Conservation (phyloP, 495 filamentous ascomycete genomes). For the Aspergillus conjunctus region DNA sequence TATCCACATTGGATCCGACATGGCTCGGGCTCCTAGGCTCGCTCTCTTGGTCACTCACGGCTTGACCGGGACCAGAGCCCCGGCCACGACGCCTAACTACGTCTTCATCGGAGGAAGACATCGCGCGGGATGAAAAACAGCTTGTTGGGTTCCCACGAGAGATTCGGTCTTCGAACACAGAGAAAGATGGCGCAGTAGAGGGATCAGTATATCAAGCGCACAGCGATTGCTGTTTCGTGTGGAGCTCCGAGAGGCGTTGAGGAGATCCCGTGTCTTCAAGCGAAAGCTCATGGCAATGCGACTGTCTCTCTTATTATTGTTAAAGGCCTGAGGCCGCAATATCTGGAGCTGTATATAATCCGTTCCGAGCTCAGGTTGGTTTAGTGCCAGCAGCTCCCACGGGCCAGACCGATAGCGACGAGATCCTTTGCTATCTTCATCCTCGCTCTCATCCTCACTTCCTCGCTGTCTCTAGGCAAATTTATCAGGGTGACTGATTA, state of each 20-base stretch:
- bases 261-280: background rate
- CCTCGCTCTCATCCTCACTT: conserved; percentile 12
- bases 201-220: background rate
- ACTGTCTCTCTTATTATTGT: background rate
- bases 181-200: background rate
- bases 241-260: background rate
- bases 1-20: conserved; percentile 34
- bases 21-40: conserved; percentile 31
- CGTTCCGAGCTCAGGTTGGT: conserved; percentile 25
- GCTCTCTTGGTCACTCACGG: conserved; percentile 34
- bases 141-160: conserved; percentile 3
- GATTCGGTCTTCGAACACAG: background rate
- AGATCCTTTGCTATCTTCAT: conserved; percentile 18
- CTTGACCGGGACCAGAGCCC: conserved; percentile 28
- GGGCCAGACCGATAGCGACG: conserved; percentile 34
- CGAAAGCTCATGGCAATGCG: background rate
- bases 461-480: conserved; percentile 24
- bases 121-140: conserved; percentile 12
- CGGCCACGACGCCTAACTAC: conserved; percentile 45
- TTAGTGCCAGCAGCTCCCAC: conserved; percentile 26
- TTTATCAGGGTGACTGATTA: conserved; percentile 3
- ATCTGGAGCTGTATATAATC: conserved; percentile 21
- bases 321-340: conserved; percentile 13
- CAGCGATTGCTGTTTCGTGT: background rate
- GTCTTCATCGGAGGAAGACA: conserved; percentile 51